Percentiles rank a stretch among this genome's conserved stretches.
phyloP scores from a whole-genome alignment of 2,329 filamentous ascomycete genomes.

The Endocalyx cinctus region DNA sequence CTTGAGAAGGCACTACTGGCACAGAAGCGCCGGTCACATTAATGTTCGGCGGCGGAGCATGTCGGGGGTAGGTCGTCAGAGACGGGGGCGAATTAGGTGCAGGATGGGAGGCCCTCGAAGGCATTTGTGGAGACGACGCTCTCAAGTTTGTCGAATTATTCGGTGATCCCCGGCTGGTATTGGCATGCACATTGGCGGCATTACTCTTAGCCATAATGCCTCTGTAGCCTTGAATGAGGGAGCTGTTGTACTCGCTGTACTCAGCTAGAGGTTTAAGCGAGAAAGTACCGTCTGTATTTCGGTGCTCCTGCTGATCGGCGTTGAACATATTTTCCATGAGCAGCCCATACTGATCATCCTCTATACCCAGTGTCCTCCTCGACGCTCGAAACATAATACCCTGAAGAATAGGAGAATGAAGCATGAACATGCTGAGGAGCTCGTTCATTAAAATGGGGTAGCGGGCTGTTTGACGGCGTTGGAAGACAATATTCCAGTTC shows the following conservation, averaged over 20 bases:
- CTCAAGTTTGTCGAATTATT: too few relatives aligned
- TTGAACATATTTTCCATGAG: slow-evolving; percentile 33
- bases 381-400: slow-evolving; percentile 48
- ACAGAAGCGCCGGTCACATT: too few relatives aligned
- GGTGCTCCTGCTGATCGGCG: slow-evolving; percentile 28
- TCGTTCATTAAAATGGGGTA: slow-evolving; percentile 57
- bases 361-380: slow-evolving; percentile 40
- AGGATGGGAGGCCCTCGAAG: too few relatives aligned
- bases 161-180: too few relatives aligned
- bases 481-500: slow-evolving; percentile 34
- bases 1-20: too few relatives aligned
- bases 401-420: slow-evolving; percentile 49
- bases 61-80: too few relatives aligned
- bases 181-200: too few relatives aligned
- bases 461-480: slow-evolving; percentile 29
- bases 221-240: slow-evolving; percentile 14
- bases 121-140: too few relatives aligned
- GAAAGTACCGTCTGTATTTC: slow-evolving; percentile 15
- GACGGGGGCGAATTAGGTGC: too few relatives aligned
- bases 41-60: too few relatives aligned
- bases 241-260: slow-evolving; percentile 17
- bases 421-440: slow-evolving; percentile 39
- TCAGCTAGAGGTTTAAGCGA: slow-evolving; percentile 3
- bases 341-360: slow-evolving; percentile 28
- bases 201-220: slow-evolving; percentile 7